phyloP scores from a whole-genome alignment of 1,284 basidiomycete species.

The Puccinia horiana region DNA sequence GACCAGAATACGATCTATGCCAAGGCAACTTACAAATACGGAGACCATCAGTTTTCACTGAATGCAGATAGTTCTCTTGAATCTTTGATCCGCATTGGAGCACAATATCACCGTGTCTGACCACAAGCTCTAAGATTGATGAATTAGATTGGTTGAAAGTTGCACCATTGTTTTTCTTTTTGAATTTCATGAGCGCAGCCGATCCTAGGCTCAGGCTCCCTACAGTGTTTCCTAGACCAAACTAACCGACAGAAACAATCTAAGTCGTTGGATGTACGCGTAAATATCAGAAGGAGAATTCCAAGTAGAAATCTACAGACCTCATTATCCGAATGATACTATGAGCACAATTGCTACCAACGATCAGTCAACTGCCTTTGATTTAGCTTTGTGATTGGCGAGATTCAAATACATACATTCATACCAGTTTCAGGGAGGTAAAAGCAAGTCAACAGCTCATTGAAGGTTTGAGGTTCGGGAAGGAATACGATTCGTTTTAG shows the following conservation, averaged over 20 bases:
- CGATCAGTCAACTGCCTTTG: neutral
- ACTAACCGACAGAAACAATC: neutral
- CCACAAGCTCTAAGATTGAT: slow-evolving; percentile 14
- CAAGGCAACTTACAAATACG: slow-evolving; percentile 35
- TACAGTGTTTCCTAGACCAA: slow-evolving; percentile 22
- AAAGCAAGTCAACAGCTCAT: slow-evolving; percentile 41
- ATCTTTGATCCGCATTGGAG: slow-evolving; percentile 31
- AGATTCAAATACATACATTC: slow-evolving; percentile 17
- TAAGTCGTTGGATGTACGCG: neutral
- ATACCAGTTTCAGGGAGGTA: slow-evolving; percentile 42
- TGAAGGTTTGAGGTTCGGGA: slow-evolving; percentile 20
- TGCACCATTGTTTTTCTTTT: slow-evolving; percentile 23
- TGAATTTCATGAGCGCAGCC: slow-evolving; percentile 39
- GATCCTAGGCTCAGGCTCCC: slow-evolving; percentile 45
- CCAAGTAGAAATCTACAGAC: neutral
- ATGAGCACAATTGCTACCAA: neutral
- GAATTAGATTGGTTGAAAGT: neutral
- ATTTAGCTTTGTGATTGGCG: neutral
- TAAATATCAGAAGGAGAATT: neutral
- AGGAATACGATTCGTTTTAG: neutral
- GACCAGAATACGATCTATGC: too few relatives aligned
- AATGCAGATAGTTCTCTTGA: slow-evolving; percentile 25
- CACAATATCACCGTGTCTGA: slow-evolving; percentile 44
- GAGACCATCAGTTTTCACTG: slow-evolving; percentile 32
- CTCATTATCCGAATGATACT: slow-evolving; percentile 49